Evolutionary conservation across 129 eudicot genomes (phyloP).

Genomic region (Smallanthus sonchifolius): DNA sequence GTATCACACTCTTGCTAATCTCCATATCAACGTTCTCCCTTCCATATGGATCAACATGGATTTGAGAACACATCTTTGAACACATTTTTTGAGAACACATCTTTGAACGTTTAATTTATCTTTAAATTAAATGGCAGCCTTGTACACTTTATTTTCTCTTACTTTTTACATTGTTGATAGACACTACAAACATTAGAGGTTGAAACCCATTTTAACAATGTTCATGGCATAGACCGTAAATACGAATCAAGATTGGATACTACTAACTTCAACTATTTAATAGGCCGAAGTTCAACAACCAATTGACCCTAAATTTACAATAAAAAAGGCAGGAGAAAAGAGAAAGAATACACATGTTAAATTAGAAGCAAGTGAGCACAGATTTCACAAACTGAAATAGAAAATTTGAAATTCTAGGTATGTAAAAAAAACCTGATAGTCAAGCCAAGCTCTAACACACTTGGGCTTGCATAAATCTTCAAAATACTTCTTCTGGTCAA

Average conservation of each 20-base stretch:
- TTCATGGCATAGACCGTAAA: not conserved
- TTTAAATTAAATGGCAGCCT: not conserved
- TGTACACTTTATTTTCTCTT: not conserved
- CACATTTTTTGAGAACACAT: too few relatives aligned
- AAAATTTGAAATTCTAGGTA: not conserved
- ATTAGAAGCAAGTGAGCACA: not conserved
- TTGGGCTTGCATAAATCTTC: slow-evolving; percentile 76
- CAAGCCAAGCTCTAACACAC: slow-evolving; percentile 65
- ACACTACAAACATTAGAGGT: not conserved
- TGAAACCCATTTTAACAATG: not conserved
- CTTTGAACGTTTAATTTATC: too few relatives aligned
- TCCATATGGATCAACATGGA: not conserved
- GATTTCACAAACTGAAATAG: too few relatives aligned
- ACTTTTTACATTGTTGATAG: not conserved
- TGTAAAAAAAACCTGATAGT: slow-evolving; percentile 56
- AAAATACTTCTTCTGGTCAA: slow-evolving; percentile 62
- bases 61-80: not conserved
- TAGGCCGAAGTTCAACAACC: not conserved
- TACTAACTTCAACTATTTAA: not conserved
- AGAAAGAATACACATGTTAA: not conserved
- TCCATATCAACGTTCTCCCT: not conserved
- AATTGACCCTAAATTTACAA: not conserved
- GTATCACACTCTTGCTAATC: not conserved
- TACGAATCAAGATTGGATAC: not conserved
- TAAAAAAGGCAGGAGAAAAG: not conserved